Base-by-base conservation (phyloP, 306 rosid species). In the Nissolia schottii region DNA sequence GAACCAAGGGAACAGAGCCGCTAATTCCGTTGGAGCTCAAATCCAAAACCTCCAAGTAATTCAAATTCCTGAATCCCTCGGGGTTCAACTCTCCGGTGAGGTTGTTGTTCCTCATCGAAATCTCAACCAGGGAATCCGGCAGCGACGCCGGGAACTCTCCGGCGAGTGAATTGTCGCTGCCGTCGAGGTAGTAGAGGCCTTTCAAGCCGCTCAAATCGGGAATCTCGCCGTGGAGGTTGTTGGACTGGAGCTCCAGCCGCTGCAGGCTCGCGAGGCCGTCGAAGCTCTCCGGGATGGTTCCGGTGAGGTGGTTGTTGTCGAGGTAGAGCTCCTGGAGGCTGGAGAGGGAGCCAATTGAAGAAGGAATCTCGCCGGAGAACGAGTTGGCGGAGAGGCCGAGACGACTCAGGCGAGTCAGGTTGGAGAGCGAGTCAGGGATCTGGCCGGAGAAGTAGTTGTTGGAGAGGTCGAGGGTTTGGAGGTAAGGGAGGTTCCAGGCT, bases 391-490 rank as follows among this genome's bases (percentile, higher is more conserved):
- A 87, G 3, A 94, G 65, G 35, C 70, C 84, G 81, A 94, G 94
- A 43, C 81, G 87, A 4, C 84, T 77, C 34, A 90, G 75, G 0
- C 84, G 90, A 56, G 95, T 85, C 18, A 94, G 8, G 73, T 80
- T 85, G 5, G 91, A 75, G 5, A 86, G 37, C 0, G 96, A 86
- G 0, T 67, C 41, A 0, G 98, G 91, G 15, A 91, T 61, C 0
- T 67, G 4, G 3, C 97, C 96, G 1, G 91, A 77, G 76, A 94
- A 89, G 86, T 50, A 79, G 74, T 94, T 94, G 64, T 72, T 66
- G 0, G 97, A 87, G 54, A 89, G 28, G 41, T 94, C 98, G 1
- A 91, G 87, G n/a, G 83, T 82, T 79, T 94, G 56, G 3, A 91
- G 75, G 73, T 77, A 87, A 10, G 96, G 96, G n/a, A 87, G 87